Base-by-base conservation (phyloP, 1,284 basidiomycete species). In the Puccinia triticina region DNA sequence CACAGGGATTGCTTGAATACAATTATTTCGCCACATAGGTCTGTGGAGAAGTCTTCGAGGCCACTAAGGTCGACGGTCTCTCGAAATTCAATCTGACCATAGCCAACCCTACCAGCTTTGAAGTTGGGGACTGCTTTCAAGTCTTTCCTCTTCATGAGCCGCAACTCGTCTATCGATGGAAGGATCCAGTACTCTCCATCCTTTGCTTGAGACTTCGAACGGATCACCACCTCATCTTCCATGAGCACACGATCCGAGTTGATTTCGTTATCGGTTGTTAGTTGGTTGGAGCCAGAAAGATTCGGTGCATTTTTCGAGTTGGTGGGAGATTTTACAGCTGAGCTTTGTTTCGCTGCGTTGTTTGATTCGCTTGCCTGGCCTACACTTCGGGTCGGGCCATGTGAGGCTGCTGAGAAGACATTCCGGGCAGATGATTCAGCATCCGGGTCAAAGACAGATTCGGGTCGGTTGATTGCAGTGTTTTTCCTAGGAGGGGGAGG, bases 41-140 rank as follows among this genome's bases (percentile, higher is more conserved):
- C 92, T 34, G 91, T 90, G 40, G 57, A 46, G 66, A 99, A 90
- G 85, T 92, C 93, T 26, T 91, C 89, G 74, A 98, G 89, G 32
- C 92, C 92, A 26, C 95, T 98, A 81, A 99, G 90, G 87, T 99
- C 95, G 81, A 99, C 96, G 0, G 94, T 91, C 83, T 95, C 92
- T 67, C 95, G 89, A 90, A 98, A 99, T 64, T 91, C 90, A 85
- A 99, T 92, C 87, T 95, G 90, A 71, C 97, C 96, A 85, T 92
- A 97, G 66, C 95, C 95, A 82, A 92, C 91, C 48, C 97, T 92
- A 12, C 95, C 95, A 59, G 97, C 95, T 37, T 93, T 90, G 84
- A 99, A 92, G 85, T 92, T 91, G 67, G 87, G 85, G 0, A 91
- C 87, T 73, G 91, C 88, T 85, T 92, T 92, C 26, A 99, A 89